Base-by-base conservation (phyloP, 257 asterid species). In the Nicotiana sylvestris region DNA sequence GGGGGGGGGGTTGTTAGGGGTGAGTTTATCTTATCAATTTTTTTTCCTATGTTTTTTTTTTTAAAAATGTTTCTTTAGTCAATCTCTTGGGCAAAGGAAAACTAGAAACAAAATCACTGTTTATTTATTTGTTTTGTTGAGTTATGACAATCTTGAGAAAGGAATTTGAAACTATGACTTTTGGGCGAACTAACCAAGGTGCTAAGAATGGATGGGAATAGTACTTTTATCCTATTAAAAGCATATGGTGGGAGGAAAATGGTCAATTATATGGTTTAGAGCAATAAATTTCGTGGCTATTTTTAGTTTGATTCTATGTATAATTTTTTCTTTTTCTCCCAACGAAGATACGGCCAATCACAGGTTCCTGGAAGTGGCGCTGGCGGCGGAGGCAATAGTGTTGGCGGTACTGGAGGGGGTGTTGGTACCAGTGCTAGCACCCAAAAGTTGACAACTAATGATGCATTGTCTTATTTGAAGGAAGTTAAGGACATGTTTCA, bases 401-500 rank as follows among this genome's bases (percentile, higher is more conserved):
- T 61, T 8, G 43, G 46, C 2, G 64, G 80, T 46, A 76, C 80
- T 8, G 80, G 29, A 27, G 80, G 80, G 46, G 80, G 80, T 49
- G 82, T 79, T 81, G 92, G 86, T 70, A 85, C 88, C 62, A 80
- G 89, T 81, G 87, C 82, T 70, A 61, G 88, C 79, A 25, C 93
- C 37, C 90, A 88, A 82, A 91, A 87, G 43, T 88, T 90, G 80
- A 90, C 93, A 43, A 91, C 93, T 60, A 90, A 87, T 66, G 93
- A 90, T 85, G 93, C 93, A 25, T 83, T 91, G 83, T 69, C 87
- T 66, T 90, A 91, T 84, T 83, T 90, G 88, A 90, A 91, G 87
- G 89, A 90, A 64, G 93, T 91, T 29, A 90, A 89, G 89, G 93
- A 90, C 79, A 90, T 88, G 94, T 90, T 90, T 72, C 91, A 89